A percentile compares a stretch with the other conserved stretches of the same genome.
phyloP scores from a whole-genome alignment of 2,329 filamentous ascomycete species.

The Calonectria pseudoturangicola region DNA sequence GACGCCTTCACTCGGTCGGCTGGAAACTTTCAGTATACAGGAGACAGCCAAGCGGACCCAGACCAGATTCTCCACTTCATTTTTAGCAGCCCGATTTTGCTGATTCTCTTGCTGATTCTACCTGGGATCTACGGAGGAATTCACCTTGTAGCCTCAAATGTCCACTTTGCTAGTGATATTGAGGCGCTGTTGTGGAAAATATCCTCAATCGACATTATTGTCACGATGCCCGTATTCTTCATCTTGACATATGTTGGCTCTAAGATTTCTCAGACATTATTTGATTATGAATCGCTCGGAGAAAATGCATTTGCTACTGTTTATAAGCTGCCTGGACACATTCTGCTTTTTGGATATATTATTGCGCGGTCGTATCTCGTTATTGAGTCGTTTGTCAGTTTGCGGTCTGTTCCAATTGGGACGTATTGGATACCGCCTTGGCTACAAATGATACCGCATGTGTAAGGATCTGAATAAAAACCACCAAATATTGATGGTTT shows the following conservation, averaged over 20 bases:
- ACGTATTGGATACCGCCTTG: constrained; percentile 33
- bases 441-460: constrained; percentile 33
- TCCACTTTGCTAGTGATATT: constrained; percentile 7
- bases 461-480: background rate
- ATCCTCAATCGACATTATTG: constrained; percentile 34
- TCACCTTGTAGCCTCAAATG: constrained; percentile 10
- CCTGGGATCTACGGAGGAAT: constrained; percentile 32
- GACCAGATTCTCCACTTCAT: constrained; percentile 34
- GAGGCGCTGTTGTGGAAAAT: constrained; percentile 33
- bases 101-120: constrained; percentile 28
- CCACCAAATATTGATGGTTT: no score
- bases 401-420: constrained; percentile 33
- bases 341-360: constrained; percentile 32
- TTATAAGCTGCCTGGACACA: constrained; percentile 33
- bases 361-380: constrained; percentile 34
- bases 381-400: constrained; percentile 35
- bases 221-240: constrained; percentile 36
- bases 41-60: constrained; percentile 33
- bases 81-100: constrained; percentile 34
- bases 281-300: constrained; percentile 25
- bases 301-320: constrained; percentile 29
- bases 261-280: constrained; percentile 9
- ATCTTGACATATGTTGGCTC: constrained; percentile 25
- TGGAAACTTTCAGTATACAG: constrained; percentile 37
- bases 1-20: constrained; percentile 38